Evolutionary conservation across 106 monocot species (phyloP), one percentile per base, ranked within the genome.

Genomic region (Iris macrosiphon): DNA sequence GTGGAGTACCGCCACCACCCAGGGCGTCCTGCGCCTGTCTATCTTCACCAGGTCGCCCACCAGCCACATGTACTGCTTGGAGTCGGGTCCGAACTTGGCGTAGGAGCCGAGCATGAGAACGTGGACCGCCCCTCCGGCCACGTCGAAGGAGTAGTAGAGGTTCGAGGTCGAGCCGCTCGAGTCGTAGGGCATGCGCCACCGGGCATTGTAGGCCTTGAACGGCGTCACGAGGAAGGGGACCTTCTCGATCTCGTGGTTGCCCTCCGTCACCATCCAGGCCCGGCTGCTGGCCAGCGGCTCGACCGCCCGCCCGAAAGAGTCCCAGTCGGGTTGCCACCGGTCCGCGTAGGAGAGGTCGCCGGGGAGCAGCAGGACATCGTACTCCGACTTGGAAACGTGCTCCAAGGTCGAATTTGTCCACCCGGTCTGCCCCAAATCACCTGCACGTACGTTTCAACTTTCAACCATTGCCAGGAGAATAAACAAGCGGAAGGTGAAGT

Each of bases 1-100:
- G 40, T 93, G 93, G 15, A 93, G 11, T n/a, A 93, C 59, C 19
- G 50, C 88, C 17, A 93, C 10, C 40, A 84, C 3, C 84, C 84
- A 93, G 20, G 79, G 67, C 3, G 84, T 88, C 65, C 25, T 57
- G 16, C 17, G 13, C 44, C 88, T 40, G 61, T 88, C 72, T 0
- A 72, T 43, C 67, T 62, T 79, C 15, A 37, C 66, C 31, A 84
- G 31, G 31, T 84, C 74, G 4, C 24, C 47, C 35, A 41, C 55
- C 6, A 79, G 49, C 78, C 84, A 84, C 10, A 35, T 60, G 48
- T 67, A 71, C 49, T 84, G 67, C 14, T 69, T 62, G 0, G 82
- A 83, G 13, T 45, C 56, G 9, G 61, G 1, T 6, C n/a, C 73
- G 52, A 67, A 83, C 46, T 74, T 67, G 21, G 74, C 31, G 55